These are phyloP conservation scores for Spizellomyces sp. DNA, from an alignment of 192 early-diverging fungal species.

Conservation along the genomic window DNA sequence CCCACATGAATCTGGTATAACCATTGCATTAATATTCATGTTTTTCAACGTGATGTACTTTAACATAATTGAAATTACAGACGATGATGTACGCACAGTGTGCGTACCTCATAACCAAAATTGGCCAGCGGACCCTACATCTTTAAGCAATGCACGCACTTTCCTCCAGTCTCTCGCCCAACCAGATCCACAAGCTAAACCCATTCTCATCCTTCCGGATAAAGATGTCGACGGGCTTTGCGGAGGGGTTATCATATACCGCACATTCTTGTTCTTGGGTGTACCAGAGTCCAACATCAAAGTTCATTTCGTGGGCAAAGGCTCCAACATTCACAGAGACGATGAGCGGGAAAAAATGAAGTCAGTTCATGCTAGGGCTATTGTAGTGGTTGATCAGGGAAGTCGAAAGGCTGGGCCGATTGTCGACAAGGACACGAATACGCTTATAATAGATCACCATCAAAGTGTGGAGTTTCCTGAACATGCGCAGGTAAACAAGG, in stretches of 20 bases:
- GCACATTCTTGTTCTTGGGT: conserved; percentile 1
- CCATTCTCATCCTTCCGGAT: conserved; percentile 17
- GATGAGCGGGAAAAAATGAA: conserved; percentile 11
- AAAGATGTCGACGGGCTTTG: conserved; percentile 20
- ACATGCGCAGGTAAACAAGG: neutral
- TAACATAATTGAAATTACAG: too few relatives aligned
- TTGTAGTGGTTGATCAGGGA: conserved; percentile 15
- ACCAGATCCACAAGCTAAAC: neutral
- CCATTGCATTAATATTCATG: too few relatives aligned
- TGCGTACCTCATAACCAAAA: too few relatives aligned
- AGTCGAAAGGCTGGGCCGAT: neutral
- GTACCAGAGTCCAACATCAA: neutral
- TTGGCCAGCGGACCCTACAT: too few relatives aligned
- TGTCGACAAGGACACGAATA: neutral
- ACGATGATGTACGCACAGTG: too few relatives aligned
- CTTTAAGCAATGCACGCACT: too few relatives aligned
- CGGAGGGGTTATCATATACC: conserved; percentile 9
- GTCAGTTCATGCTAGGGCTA: neutral
- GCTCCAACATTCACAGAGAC: neutral
- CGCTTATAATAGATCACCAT: conserved; percentile 17
- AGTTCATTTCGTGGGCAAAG: conserved; percentile 9
- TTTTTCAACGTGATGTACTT: too few relatives aligned
- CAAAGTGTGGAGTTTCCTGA: conserved; percentile 1
- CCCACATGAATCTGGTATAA: too few relatives aligned
- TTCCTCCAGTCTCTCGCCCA: too few relatives aligned